phyloP scores from a whole-genome alignment of 768 basidiomycete species.

The Amanita brunnescens region DNA sequence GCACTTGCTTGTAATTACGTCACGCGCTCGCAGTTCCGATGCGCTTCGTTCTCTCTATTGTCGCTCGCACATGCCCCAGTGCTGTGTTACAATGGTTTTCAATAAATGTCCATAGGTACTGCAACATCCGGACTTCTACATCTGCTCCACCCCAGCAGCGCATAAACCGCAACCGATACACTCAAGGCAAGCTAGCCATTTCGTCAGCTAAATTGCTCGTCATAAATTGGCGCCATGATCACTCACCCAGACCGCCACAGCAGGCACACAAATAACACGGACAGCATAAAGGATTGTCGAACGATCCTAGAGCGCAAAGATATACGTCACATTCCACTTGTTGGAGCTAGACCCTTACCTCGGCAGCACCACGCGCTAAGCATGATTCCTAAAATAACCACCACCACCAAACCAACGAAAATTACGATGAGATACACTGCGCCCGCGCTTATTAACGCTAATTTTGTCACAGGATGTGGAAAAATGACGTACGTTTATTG shows the following conservation, averaged over 20 bases:
- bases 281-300: constrained; percentile 57
- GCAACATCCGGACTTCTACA: too few relatives aligned
- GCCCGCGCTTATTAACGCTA: neutral
- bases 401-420: constrained; percentile 54
- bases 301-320: constrained; percentile 29
- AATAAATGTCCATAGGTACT: too few relatives aligned
- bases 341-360: constrained; percentile 25
- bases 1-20: too few relatives aligned
- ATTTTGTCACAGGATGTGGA: neutral
- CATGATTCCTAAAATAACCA: constrained; percentile 45
- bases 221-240: neutral
- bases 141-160: constrained; percentile 34
- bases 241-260: constrained; percentile 56
- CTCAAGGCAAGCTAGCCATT: constrained; percentile 46
- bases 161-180: constrained; percentile 65
- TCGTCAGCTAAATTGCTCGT: neutral
- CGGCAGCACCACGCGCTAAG: constrained; percentile 60
- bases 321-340: neutral
- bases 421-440: constrained; percentile 56
- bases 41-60: too few relatives aligned
- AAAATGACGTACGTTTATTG: constrained; percentile 29
- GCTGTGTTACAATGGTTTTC: too few relatives aligned
- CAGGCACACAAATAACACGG: constrained; percentile 69
- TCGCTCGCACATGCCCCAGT: too few relatives aligned
- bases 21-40: too few relatives aligned